phyloP scores from a whole-genome alignment of 352 stramenopile species.

The Phytophthora palmivora region DNA sequence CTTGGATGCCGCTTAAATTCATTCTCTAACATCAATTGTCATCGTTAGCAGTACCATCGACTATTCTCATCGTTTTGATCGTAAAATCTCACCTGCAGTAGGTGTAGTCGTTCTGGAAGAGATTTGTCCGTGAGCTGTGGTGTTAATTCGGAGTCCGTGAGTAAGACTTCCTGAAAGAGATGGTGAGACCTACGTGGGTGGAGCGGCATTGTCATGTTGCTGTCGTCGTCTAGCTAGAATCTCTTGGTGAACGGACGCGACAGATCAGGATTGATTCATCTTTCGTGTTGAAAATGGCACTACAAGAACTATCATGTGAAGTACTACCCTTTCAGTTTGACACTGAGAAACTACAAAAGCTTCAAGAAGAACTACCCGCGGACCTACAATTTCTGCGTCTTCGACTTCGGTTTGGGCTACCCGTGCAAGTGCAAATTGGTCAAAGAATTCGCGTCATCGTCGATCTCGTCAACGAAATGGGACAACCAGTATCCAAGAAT shows the following conservation, averaged over 20 bases:
- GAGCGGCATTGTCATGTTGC: conserved; percentile 26
- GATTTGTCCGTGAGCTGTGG: conserved; percentile 28
- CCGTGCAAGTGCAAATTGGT: conserved; percentile 23
- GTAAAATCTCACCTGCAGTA: conserved; percentile 32
- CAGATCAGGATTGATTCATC: background rate
- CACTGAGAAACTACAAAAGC: background rate
- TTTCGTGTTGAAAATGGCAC: background rate
- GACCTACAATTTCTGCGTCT: conserved; percentile 53
- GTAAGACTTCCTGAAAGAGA: conserved; percentile 46
- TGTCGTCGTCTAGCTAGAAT: background rate
- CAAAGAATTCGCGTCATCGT: conserved; percentile 46
- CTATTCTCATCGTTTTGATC: background rate
- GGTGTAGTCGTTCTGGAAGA: conserved; percentile 37
- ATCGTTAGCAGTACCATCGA: background rate
- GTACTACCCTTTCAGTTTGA: background rate
- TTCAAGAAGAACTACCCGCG: no score
- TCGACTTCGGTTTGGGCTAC: conserved; percentile 55
- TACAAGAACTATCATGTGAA: background rate
- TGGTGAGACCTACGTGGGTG: conserved; percentile 45
- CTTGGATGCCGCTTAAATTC: conserved; percentile 37
- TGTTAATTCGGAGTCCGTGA: conserved; percentile 22
- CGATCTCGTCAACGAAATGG: conserved; percentile 70
- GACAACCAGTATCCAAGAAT: conserved; percentile 23
- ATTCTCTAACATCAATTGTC: conserved; percentile 7
- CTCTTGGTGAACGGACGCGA: conserved; percentile 17